Base-by-base conservation (phyloP, 164 flowering plant genomes). In the Liquidambar formosana region DNA sequence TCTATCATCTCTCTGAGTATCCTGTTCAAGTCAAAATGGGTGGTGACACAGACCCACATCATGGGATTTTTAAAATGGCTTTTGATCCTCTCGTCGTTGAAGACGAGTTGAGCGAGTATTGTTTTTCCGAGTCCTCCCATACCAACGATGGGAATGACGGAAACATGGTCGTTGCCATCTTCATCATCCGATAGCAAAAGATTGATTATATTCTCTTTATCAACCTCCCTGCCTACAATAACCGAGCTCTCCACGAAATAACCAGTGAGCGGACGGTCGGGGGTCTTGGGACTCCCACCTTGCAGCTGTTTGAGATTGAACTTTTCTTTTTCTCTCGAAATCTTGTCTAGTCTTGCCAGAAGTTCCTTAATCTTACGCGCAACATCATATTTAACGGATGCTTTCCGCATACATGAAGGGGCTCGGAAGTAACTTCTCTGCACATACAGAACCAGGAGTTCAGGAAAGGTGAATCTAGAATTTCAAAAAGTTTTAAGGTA, bases 91-190 rank as follows among this genome's bases (percentile, higher is more conserved):
- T 27, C 10, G n/a, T 58, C 62, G 19, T 9, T 58, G 62, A 13
- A 28, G n/a, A 28, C 19, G 2, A 58, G 64, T 16, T 71, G 69
- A 27, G 79, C 79, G 10, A 76, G 73, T 33, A 75, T 68, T 4
- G 75, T 76, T 57, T 76, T 76, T 4, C 79, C 79, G 4, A 76
- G 28, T 0, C 79, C 79, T 11, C 70, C 65, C 61, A 75, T 75
- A 4, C 74, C 78, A 47, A 62, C 27, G 15, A 75, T 75, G 26
- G 74, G 59, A 48, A 71, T 25, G 10, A 71, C 65, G 21, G 71
- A 21, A 18, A 70, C 26, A n/a, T 19, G 22, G 12, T 57, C 47
- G n/a, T 10, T 41, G 22, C 21, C 25, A 27, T 33, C 41, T 2
- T 45, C 8, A 15, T 44, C 48, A 5, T 18, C 43, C 0, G 19